Conservation (phyloP, 257 asterid species). For the Nyctanthes arbortristis region DNA sequence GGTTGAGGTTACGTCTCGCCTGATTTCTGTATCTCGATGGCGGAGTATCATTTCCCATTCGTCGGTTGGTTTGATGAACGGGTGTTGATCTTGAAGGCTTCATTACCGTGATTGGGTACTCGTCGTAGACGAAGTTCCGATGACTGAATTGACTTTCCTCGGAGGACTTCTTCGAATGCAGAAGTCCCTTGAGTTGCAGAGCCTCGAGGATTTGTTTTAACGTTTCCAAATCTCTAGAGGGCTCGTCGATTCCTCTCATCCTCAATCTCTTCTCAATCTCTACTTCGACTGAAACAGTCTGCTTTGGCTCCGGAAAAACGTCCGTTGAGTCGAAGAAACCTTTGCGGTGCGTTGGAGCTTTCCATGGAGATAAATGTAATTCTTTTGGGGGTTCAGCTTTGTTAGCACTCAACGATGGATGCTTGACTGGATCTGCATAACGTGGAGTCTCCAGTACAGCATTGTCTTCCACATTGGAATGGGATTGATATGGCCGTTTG, state of each 20-base stretch:
- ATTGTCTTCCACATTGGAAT: constrained; percentile 20
- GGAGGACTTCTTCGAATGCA: constrained; percentile 52
- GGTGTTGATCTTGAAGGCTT: constrained; percentile 43
- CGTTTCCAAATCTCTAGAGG: constrained; percentile 80
- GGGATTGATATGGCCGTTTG: constrained; percentile 33
- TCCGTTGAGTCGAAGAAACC: constrained; percentile 72
- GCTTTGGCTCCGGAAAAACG: constrained; percentile 79
- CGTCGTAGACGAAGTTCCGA: constrained; percentile 61
- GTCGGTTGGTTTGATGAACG: constrained; percentile 32
- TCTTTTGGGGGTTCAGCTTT: constrained; percentile 40
- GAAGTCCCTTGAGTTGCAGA: constrained; percentile 87
- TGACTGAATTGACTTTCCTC: constrained; percentile 37
- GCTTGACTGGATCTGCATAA: constrained; percentile 37
- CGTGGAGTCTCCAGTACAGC: constrained; percentile 9
- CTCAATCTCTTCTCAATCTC: constrained; percentile 72
- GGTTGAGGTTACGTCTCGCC: constrained; percentile 35
- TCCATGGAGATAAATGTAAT: constrained; percentile 43
- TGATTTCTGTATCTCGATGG: constrained; percentile 33
- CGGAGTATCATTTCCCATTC: constrained; percentile 36
- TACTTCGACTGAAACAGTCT: constrained; percentile 45
- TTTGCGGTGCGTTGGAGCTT: constrained; percentile 53
- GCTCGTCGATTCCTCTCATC: constrained; percentile 78
- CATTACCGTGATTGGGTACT: constrained; percentile 62
- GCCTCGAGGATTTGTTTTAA: constrained; percentile 91
- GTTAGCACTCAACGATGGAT: constrained; percentile 26